phyloP scores from a whole-genome alignment of 805 yeast species.

The Nakazawaea peltata region DNA sequence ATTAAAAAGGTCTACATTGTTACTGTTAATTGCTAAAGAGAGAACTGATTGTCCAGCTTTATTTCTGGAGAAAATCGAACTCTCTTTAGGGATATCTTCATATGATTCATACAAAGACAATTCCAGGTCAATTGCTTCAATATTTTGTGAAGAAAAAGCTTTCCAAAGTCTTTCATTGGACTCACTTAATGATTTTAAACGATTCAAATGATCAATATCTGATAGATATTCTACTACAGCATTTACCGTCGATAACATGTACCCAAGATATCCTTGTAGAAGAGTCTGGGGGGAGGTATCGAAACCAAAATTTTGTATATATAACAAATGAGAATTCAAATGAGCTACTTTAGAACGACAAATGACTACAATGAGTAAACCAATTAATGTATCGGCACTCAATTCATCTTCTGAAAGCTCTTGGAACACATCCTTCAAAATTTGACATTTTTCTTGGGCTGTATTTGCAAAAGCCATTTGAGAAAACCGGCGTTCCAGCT shows the following conservation, averaged over 20 bases:
- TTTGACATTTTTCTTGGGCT: slow-evolving; percentile 37
- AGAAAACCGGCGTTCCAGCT: slow-evolving; percentile 46
- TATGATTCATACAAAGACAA: too few species aligned
- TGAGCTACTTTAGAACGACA: slow-evolving; percentile 51
- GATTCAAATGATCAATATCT: slow-evolving; percentile 25
- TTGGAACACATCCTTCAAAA: slow-evolving; percentile 44
- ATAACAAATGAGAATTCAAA: slow-evolving; percentile 56
- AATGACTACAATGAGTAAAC: slow-evolving; percentile 64
- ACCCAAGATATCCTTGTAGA: slow-evolving; percentile 64
- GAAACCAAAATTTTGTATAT: slow-evolving; percentile 47
- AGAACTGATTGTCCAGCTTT: slow-evolving; percentile 65
- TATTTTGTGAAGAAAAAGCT: too few species aligned
- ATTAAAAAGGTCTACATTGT: slow-evolving; percentile 35
- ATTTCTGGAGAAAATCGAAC: slow-evolving; percentile 29
- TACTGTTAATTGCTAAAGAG: slow-evolving; percentile 48
- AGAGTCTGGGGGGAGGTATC: too few species aligned
- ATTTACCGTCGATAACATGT: slow-evolving; percentile 76
- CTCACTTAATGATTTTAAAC: slow-evolving; percentile 32
- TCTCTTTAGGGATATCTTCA: slow-evolving; percentile 12
- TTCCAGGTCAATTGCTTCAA: too few species aligned
- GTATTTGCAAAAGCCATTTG: slow-evolving; percentile 36
- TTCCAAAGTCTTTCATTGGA: slow-evolving; percentile 50
- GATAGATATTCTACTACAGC: slow-evolving; percentile 68
- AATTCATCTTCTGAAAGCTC: slow-evolving; percentile 36
- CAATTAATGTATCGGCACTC: slow-evolving; percentile 78